Percentiles rank a stretch among this genome's conserved stretches.
phyloP scores from a whole-genome alignment of 2,329 filamentous ascomycete species.

The Teratosphaeria gauchensis region DNA sequence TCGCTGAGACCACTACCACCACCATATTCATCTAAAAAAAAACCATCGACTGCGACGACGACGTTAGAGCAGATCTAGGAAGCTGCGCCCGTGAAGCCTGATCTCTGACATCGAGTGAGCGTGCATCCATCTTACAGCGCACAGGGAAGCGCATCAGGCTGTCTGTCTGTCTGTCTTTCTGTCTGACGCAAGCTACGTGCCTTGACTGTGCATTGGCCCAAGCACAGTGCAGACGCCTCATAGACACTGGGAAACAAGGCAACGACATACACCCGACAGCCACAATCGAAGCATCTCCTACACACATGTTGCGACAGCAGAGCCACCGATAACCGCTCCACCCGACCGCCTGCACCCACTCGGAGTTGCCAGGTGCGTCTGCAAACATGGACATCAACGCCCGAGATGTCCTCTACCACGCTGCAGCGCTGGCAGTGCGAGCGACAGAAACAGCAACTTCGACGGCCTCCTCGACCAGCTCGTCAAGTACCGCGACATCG shows the following conservation, averaged over 20 bases:
- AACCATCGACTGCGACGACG: no score
- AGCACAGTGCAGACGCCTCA: no score
- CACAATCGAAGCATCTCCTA: not conserved
- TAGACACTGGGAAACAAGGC: no score
- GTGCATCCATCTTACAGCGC: not conserved
- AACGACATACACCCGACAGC: not conserved
- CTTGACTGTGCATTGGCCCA: no score
- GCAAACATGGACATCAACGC: slow-evolving; percentile 3
- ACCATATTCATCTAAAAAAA: no score
- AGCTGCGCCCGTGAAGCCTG: not conserved
- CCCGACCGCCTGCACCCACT: not conserved
- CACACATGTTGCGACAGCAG: not conserved
- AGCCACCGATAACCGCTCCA: not conserved
- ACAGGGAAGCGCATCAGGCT: not conserved
- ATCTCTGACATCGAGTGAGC: not conserved
- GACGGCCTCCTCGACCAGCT: slow-evolving; percentile 4
- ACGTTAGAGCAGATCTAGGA: no score
- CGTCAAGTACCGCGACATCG: slow-evolving; percentile 14
- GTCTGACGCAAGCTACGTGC: not conserved
- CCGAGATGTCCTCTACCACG: slow-evolving; percentile 4
- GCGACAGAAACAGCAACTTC: slow-evolving; percentile 20
- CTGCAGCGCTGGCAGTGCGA: slow-evolving; percentile 34
- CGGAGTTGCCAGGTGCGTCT: not conserved
- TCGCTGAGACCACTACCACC: no score
- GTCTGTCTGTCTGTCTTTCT: not conserved